phyloP scores from a whole-genome alignment of 1,284 basidiomycete genomes.

The Trametes versicolor region DNA sequence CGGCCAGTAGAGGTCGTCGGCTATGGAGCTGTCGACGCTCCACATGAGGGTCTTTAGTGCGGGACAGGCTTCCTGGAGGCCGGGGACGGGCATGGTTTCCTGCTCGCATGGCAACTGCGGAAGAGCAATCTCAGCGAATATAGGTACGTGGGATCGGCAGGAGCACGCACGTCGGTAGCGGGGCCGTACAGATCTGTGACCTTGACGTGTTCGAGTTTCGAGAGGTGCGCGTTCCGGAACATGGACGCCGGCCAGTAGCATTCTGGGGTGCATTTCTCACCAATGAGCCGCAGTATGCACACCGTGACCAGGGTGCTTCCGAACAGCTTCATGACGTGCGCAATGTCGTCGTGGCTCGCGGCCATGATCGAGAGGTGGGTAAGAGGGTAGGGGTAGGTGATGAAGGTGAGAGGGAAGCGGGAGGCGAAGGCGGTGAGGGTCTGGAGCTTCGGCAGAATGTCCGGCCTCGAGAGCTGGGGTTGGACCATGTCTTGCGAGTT shows the following conservation, averaged over 20 bases:
- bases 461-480: neutral
- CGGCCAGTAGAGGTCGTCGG: neutral
- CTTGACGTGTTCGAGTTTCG: conserved; percentile 77
- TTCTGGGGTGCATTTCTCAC: neutral
- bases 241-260: conserved; percentile 6
- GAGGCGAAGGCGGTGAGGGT: neutral
- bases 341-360: conserved; percentile 6
- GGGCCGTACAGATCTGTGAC: conserved; percentile 51
- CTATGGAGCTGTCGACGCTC: neutral
- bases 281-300: neutral
- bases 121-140: no score
- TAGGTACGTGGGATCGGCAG: no score
- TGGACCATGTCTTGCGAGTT: no score
- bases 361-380: neutral
- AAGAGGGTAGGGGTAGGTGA: neutral
- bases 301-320: neutral
- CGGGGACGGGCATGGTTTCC: neutral
- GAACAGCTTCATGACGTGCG: neutral
- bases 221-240: conserved; percentile 59
- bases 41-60: conserved; percentile 78
- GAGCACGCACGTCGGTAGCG: neutral
- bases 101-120: neutral
- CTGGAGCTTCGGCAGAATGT: neutral
- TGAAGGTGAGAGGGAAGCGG: neutral
- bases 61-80: conserved; percentile 73